A percentile compares a stretch with the other conserved stretches of the same genome.
These are phyloP conservation scores for Fraxinus anomala DNA, from an alignment of 257 asterid genomes.

Conservation along the genomic window DNA sequence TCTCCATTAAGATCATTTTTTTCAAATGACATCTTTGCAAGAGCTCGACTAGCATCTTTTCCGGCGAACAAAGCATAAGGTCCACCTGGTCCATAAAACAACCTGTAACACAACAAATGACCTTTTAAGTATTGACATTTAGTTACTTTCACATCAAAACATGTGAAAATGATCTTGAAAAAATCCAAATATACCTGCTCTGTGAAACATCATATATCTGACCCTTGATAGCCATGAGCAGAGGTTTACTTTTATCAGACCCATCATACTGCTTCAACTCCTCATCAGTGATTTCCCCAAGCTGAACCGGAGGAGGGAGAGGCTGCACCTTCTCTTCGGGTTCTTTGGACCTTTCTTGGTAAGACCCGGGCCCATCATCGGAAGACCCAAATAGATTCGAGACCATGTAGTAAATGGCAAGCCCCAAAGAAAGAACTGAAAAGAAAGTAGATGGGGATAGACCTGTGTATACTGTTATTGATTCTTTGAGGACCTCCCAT, in stretches of 20 bases:
- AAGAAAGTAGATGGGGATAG: constrained; percentile 87
- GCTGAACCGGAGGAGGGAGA: constrained; percentile 87
- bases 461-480: constrained; percentile 85
- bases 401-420: constrained; percentile 66
- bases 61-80: constrained; percentile 92
- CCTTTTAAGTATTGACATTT: background rate
- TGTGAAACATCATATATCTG: constrained; percentile 98
- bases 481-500: constrained; percentile 74
- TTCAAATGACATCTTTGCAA: constrained; percentile 90
- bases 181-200: constrained; percentile 60
- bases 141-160: background rate
- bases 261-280: constrained; percentile 81
- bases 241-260: constrained; percentile 77
- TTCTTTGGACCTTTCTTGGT: constrained; percentile 44
- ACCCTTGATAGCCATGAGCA: constrained; percentile 94
- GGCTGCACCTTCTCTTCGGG: constrained; percentile 77
- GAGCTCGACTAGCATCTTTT: constrained; percentile 93
- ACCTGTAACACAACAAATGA: constrained; percentile 37
- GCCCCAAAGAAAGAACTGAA: constrained; percentile 64
- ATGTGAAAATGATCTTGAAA: background rate
- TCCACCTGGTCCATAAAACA: constrained; percentile 91
- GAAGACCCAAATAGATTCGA: constrained; percentile 63
- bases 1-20: constrained; percentile 77
- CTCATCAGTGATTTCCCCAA: constrained; percentile 77
- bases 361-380: constrained; percentile 36